Evolutionary conservation across 1,284 basidiomycete genomes (phyloP).

Genomic region (Tylopilus sp.): DNA sequence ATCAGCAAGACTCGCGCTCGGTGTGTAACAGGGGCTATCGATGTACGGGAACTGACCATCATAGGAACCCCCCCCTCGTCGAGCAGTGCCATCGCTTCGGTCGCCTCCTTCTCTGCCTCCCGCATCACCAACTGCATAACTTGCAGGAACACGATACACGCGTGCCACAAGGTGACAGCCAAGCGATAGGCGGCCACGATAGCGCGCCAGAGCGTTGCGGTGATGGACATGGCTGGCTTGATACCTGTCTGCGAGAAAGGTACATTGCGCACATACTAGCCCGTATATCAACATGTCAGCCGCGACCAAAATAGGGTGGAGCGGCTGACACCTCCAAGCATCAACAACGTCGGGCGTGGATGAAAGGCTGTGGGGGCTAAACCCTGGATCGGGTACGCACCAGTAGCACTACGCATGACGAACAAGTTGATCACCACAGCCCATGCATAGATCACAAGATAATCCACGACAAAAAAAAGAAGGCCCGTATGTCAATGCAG

Average conservation of each 20-base stretch:
- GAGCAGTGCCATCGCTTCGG: conserved; percentile 15
- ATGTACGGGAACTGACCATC: conserved; percentile 13
- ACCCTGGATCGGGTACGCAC: too few relatives aligned
- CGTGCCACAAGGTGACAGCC: conserved; percentile 13
- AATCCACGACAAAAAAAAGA: too few relatives aligned
- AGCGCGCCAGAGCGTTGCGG: not conserved
- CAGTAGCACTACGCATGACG: too few relatives aligned
- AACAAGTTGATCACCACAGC: too few relatives aligned
- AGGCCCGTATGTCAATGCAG: too few relatives aligned
- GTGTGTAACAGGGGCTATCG: too few relatives aligned
- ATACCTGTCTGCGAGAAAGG: not conserved
- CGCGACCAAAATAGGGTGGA: not conserved
- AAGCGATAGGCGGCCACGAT: conserved; percentile 8
- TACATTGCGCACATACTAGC: not conserved
- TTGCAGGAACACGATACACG: conserved; percentile 11
- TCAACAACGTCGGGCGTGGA: too few relatives aligned
- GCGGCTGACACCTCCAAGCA: too few relatives aligned
- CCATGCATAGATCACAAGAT: too few relatives aligned
- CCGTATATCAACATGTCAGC: conserved; percentile 12
- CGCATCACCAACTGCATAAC: conserved; percentile 9
- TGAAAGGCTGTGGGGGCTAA: too few relatives aligned
- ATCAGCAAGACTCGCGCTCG: conserved; percentile 1
- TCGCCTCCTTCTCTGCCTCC: conserved; percentile 21
- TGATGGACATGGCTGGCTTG: conserved; percentile 9
- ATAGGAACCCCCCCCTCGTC: conserved; percentile 1